A percentile compares a stretch with the other conserved stretches of the same genome.
phyloP scores from a whole-genome alignment of 2,329 filamentous ascomycete species.

The Diaporthe ampelina region DNA sequence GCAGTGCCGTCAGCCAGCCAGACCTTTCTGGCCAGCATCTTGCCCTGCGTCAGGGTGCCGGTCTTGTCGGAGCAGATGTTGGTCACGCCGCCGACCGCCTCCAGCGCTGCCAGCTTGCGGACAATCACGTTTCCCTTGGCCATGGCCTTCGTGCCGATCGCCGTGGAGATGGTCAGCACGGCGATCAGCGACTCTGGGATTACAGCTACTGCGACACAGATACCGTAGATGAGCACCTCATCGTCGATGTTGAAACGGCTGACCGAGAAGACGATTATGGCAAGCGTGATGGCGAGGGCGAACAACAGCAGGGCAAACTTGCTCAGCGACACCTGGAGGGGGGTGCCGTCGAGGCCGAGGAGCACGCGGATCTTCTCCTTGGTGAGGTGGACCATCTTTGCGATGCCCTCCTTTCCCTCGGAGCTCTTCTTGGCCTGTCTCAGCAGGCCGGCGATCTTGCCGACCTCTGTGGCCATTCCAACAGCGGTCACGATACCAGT shows the following conservation, averaged over 20 bases:
- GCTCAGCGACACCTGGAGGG: constrained; percentile 76
- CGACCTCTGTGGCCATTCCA: constrained; percentile 73
- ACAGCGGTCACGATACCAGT: constrained; percentile 77
- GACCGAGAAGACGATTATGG: constrained; percentile 58
- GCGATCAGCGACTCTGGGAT: constrained; percentile 71
- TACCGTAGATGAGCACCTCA: constrained; percentile 59
- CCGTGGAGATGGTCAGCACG: constrained; percentile 75
- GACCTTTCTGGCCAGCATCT: constrained; percentile 75
- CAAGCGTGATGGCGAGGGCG: constrained; percentile 63
- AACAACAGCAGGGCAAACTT: constrained; percentile 78
- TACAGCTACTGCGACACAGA: constrained; percentile 65
- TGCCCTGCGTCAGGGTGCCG: constrained; percentile 75
- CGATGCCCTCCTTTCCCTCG: constrained; percentile 51
- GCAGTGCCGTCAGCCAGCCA: constrained; percentile 70
- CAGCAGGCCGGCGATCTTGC: constrained; percentile 69
- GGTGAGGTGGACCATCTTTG: constrained; percentile 44
- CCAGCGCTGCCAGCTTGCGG: constrained; percentile 73
- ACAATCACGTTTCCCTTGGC: constrained; percentile 69
- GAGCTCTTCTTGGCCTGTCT: constrained; percentile 60
- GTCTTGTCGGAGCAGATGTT: constrained; percentile 81
- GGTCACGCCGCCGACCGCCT: constrained; percentile 78
- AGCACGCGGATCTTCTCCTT: constrained; percentile 53
- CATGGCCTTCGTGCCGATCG: constrained; percentile 68
- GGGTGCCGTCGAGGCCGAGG: constrained; percentile 71
- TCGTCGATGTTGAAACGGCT: constrained; percentile 61